These are phyloP conservation scores for Neodidymelliopsis sp. DNA, from an alignment of 2,329 filamentous ascomycete species.

Conservation along the genomic window DNA sequence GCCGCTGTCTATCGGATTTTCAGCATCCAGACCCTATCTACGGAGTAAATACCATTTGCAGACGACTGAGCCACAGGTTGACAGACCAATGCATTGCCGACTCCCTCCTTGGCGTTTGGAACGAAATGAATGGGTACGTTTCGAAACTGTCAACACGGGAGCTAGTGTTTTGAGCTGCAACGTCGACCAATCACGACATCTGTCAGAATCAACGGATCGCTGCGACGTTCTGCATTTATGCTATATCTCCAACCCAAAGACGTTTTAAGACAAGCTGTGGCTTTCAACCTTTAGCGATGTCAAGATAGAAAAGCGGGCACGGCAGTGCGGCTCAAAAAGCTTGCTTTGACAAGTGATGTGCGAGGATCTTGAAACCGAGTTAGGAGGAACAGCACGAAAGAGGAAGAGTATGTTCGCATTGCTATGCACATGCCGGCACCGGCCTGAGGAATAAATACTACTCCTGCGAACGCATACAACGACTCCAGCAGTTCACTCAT, in stretches of 20 bases:
- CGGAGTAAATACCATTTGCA: neutral
- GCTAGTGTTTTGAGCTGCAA: constrained; percentile 15
- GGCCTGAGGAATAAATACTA: constrained; percentile 11
- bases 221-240: constrained; percentile 1
- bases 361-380: constrained; percentile 10
- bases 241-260: neutral
- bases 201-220: neutral
- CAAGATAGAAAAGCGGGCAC: neutral
- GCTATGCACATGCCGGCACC: neutral
- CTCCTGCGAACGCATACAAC: neutral
- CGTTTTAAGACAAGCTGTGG: constrained; percentile 1
- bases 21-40: no score
- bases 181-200: constrained; percentile 4
- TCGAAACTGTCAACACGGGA: constrained; percentile 14
- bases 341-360: constrained; percentile 2
- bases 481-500: constrained; percentile 2
- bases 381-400: constrained; percentile 4
- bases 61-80: neutral
- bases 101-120: constrained; percentile 14
- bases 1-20: no score
- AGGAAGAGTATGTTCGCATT: constrained; percentile 2
- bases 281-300: neutral
- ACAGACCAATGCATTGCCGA: neutral
- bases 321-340: constrained; percentile 1
- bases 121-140: constrained; percentile 17